phyloP scores from a whole-genome alignment of 352 stramenopile species.

The Saprolegnia parasitica region DNA sequence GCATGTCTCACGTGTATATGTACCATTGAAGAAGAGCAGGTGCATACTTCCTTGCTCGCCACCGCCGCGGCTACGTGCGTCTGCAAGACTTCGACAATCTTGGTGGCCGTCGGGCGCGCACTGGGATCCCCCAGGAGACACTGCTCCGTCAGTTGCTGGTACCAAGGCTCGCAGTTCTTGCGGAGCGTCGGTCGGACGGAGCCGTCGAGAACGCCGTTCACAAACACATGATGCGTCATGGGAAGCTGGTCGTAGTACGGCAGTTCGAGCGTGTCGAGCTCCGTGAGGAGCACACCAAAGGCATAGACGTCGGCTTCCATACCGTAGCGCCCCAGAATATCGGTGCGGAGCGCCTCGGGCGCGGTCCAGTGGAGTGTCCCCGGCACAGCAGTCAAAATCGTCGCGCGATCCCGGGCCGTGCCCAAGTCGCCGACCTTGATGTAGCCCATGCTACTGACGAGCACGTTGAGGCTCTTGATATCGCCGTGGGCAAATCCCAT shows the following conservation, averaged over 20 bases:
- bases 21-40: too few species aligned
- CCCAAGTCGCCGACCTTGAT: neutral
- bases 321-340: neutral
- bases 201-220: too few species aligned
- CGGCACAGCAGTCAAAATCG: neutral
- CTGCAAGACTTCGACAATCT: too few species aligned
- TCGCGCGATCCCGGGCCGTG: neutral
- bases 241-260: neutral
- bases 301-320: neutral
- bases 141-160: neutral
- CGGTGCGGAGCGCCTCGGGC: neutral
- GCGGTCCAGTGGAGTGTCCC: neutral
- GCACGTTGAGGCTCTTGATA: conserved; percentile 16
- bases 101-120: neutral
- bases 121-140: neutral
- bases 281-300: conserved; percentile 7
- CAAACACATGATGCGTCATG: too few species aligned
- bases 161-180: too few species aligned
- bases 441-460: neutral
- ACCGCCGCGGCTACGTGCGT: too few species aligned
- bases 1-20: too few species aligned
- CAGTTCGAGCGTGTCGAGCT: neutral
- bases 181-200: too few species aligned
- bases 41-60: too few species aligned
- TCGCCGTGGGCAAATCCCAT: neutral